Evolutionary conservation across 163 green algal genomes (phyloP), one percentile per base, ranked within the genome.

Genomic region (Trebouxia gelatinosa): DNA sequence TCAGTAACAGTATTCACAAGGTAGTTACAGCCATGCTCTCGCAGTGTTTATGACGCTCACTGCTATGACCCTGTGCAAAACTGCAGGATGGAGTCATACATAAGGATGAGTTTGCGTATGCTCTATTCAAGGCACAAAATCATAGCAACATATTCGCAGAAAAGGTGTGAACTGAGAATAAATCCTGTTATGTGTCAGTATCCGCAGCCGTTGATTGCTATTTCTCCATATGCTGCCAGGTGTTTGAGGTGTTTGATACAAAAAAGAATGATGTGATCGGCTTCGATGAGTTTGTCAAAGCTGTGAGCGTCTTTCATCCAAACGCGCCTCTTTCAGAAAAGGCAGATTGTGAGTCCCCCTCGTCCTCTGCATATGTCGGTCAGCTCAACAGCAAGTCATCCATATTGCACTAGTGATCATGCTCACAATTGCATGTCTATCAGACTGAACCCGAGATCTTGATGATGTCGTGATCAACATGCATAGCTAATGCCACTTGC

Each of bases 61-160:
- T 9, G 3, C 26, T 66, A 29, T 1, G 57, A 2, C 31, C 2
- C 26, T 32, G 57, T 29, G 57, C 57, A 29, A 35, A 66, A 19
- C 1, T 64, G 75, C 82, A 91, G 84, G 88, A 92, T 78, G 85
- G 87, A 3, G 34, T 91, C 11, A 92, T 92, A 28, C 87, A 92
- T 77, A 89, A 92, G 77, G 89, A 93, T 40, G 90, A 94, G 82
- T 90, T 94, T 78, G 79, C 81, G 23, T 78, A 84, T 80, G 90
- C 87, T 11, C 68, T 94, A 19, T 94, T 94, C 57, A 77, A 87
- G 74, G 83, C 88, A 43, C 77, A 85, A 28, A 74, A 80, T 32
- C 65, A 80, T 5, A 81, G 80, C 61, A 93, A 88, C 79, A 72
- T 94, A 1, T 93, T 94, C 66, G 82, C 81, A 2, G 85, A 94